Conservation (phyloP, 2,329 filamentous ascomycete species). For the Cercospora sojina region DNA sequence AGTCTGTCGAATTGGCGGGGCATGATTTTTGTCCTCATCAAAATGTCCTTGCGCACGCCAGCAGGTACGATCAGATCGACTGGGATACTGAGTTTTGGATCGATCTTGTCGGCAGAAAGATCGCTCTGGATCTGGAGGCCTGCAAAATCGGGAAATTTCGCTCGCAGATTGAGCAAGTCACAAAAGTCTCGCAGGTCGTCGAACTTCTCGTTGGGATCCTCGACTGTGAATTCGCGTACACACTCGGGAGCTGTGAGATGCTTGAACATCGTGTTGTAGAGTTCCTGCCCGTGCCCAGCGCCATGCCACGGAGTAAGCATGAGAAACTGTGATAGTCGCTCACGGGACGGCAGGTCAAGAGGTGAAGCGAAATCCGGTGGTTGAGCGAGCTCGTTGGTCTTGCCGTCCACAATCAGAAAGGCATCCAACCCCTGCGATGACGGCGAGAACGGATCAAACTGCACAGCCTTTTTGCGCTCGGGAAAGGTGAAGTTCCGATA, state of each 20-base stretch:
- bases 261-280: conserved; percentile 79
- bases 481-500: conserved; percentile 69
- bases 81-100: conserved; percentile 52
- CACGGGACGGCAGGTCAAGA: conserved; percentile 68
- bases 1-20: conserved; percentile 73
- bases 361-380: conserved; percentile 42
- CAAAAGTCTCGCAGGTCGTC: conserved; percentile 75
- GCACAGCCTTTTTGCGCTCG: conserved; percentile 29
- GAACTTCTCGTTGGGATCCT: conserved; percentile 88
- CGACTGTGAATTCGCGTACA: conserved; percentile 82
- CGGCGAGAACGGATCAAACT: conserved; percentile 28
- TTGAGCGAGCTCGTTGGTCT: conserved; percentile 23
- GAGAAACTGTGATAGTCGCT: conserved; percentile 89
- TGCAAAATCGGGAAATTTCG: conserved; percentile 39
- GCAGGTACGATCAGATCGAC: conserved; percentile 58
- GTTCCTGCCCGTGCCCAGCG: conserved; percentile 71
- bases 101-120: conserved; percentile 51
- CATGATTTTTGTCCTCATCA: conserved; percentile 66
- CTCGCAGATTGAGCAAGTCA: conserved; percentile 66
- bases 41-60: conserved; percentile 57
- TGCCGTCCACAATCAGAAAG: conserved; percentile 33
- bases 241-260: conserved; percentile 63
- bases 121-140: conserved; percentile 51
- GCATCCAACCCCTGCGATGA: conserved; percentile 26
- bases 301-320: conserved; percentile 85